Base-by-base conservation (phyloP, 177 flowering plant genomes). In the Vitis hybrid region DNA sequence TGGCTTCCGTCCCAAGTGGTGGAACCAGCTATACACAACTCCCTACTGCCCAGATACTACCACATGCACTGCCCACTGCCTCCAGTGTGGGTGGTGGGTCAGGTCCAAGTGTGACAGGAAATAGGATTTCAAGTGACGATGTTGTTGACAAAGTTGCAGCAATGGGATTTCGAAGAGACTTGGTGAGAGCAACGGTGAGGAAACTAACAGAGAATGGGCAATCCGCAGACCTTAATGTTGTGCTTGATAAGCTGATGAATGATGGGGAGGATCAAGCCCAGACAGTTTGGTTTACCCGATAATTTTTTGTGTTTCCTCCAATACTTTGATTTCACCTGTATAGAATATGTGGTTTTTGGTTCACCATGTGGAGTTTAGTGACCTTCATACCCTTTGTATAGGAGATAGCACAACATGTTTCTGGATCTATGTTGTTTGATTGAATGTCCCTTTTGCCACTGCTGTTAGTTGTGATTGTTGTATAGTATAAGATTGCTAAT, bases 151-250 rank as follows among this genome's bases (percentile, higher is more conserved):
- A 71, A 58, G 79, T 77, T 50, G 69, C 72, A 52, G 69, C 77
- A 15, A 82, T 82, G 85, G 85, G 82, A 40, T 82, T 82, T 67
- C 67, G 77, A 51, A 76, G 85, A 19, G 82, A 82, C 70, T 1
- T 69, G 55, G 85, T 77, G 32, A 79, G 75, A 70, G 74, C 79
- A n/a, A 70, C 75, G 3, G 77, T 77, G 58, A 76, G 60, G 71
- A 77, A 77, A 56, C 52, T 82, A 58, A 67, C 67, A 2, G 78
- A 68, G 35, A 72, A 70, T 52, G 80, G 80, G 67, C 76, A 74
- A 51, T 30, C 78, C 6, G 77, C 72, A 19, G 82, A 82, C 73
- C 78, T 77, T 8, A 82, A 82, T 64, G 52, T 67, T 18, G 74
- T 82, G 24, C 74, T 81, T 58, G 82, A 79, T 66, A 76, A 54